These are phyloP conservation scores for Metarhizium album DNA, from an alignment of 2,329 filamentous ascomycete species.

Conservation along the genomic window DNA sequence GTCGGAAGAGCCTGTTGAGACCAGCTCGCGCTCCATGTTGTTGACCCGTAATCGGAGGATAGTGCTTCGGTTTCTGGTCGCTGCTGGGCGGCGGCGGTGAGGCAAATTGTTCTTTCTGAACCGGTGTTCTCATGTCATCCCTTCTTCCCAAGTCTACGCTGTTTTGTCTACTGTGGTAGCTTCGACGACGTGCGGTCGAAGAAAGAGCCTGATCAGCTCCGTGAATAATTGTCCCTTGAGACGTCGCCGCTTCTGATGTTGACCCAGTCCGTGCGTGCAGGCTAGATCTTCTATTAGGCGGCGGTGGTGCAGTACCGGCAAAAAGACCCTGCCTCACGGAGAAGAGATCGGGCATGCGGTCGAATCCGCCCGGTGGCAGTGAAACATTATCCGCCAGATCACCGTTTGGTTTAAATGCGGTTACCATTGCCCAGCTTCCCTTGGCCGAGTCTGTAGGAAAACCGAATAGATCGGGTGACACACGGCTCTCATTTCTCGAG, in stretches of 20 bases:
- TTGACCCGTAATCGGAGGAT: slow-evolving; percentile 39
- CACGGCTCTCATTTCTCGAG: slow-evolving; percentile 14
- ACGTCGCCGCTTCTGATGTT: slow-evolving; percentile 12
- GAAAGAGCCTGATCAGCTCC: not conserved
- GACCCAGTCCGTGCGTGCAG: slow-evolving; percentile 35
- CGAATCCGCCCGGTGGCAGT: slow-evolving; percentile 19
- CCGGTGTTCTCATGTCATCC: slow-evolving; percentile 15
- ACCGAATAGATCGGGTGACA: slow-evolving; percentile 43
- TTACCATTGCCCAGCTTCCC: slow-evolving; percentile 35
- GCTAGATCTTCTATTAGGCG: slow-evolving; percentile 43
- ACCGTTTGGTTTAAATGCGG: slow-evolving; percentile 31
- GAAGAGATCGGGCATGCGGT: slow-evolving; percentile 37
- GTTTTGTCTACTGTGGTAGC: slow-evolving; percentile 12
- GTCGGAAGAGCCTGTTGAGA: slow-evolving; percentile 40
- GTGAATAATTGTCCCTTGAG: slow-evolving; percentile 8
- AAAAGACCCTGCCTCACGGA: slow-evolving; percentile 29
- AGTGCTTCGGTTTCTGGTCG: slow-evolving; percentile 30
- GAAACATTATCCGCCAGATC: slow-evolving; percentile 13
- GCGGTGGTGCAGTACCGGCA: slow-evolving; percentile 30
- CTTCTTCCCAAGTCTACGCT: slow-evolving; percentile 22
- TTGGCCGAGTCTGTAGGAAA: slow-evolving; percentile 32
- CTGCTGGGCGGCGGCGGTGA: slow-evolving; percentile 9
- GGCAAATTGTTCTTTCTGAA: slow-evolving; percentile 13
- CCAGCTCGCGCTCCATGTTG: slow-evolving; percentile 32
- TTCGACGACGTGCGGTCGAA: slow-evolving; percentile 14